Percentiles rank a stretch among this genome's conserved stretches.
These are phyloP conservation scores for Fusarium sambucinum DNA, from an alignment of 2,329 filamentous ascomycete genomes.

Conservation along the genomic window DNA sequence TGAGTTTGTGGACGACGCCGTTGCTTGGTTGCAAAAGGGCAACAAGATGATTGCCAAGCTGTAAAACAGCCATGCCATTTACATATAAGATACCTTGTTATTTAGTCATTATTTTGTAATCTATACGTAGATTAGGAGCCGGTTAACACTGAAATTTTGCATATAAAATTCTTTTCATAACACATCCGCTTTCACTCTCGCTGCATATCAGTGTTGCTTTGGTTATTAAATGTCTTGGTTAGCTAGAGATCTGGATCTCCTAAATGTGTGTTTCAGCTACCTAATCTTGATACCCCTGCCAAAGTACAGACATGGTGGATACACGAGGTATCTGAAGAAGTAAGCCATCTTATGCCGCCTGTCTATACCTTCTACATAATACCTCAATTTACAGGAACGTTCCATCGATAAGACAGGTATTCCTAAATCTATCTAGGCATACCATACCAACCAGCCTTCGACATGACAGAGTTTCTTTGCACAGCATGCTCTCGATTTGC, in stretches of 20 bases:
- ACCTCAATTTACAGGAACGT: not conserved
- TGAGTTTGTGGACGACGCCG: slow-evolving; percentile 89
- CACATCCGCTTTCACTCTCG: not conserved
- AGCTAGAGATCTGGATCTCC: not conserved
- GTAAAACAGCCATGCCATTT: slow-evolving; percentile 57
- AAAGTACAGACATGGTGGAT: not conserved
- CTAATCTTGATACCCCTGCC: not conserved
- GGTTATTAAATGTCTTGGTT: not conserved
- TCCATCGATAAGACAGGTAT: not conserved
- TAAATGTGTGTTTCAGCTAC: not conserved
- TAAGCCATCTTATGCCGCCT: not conserved
- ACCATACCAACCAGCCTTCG: not conserved
- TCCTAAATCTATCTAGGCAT: too few species aligned
- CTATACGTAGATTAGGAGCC: slow-evolving; percentile 45
- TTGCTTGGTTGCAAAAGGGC: slow-evolving; percentile 75
- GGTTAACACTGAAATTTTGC: not conserved
- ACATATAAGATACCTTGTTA: slow-evolving; percentile 13
- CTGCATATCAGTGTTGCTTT: not conserved
- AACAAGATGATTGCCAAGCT: slow-evolving; percentile 78
- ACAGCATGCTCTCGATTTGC: slow-evolving; percentile 7
- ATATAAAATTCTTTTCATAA: not conserved
- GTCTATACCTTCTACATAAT: not conserved
- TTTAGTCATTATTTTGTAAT: slow-evolving; percentile 26
- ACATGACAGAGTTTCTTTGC: not conserved
- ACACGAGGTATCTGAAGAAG: not conserved